These are phyloP conservation scores for Mortierella sp. DNA, from an alignment of 371 early-diverging fungal species.

Conservation along the genomic window DNA sequence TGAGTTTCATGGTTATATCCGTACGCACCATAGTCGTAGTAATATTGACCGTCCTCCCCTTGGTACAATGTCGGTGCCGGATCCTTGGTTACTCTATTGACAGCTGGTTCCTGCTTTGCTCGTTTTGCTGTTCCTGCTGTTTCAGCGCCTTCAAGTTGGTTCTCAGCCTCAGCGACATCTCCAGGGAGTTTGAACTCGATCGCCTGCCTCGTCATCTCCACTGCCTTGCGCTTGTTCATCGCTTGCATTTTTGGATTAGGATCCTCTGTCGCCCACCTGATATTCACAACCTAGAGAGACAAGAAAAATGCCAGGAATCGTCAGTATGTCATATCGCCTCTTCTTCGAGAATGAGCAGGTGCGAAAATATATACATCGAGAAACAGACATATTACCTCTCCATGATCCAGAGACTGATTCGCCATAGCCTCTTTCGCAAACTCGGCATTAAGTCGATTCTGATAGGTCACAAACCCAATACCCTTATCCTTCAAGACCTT, in stretches of 20 bases:
- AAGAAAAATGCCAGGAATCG: neutral
- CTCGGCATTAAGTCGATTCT: constrained; percentile 80
- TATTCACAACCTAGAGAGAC: constrained; percentile 21
- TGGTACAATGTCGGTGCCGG: constrained; percentile 22
- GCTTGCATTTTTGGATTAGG: constrained; percentile 77
- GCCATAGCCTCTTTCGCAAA: constrained; percentile 94
- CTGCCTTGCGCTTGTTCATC: constrained; percentile 66
- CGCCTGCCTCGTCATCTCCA: constrained; percentile 64
- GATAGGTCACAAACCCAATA: constrained; percentile 87
- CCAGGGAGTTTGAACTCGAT: constrained; percentile 76
- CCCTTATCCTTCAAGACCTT: constrained; percentile 75
- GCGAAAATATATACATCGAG: no score
- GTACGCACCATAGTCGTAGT: constrained; percentile 49
- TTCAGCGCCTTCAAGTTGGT: constrained; percentile 23
- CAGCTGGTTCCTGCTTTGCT: neutral
- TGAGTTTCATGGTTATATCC: constrained; percentile 49
- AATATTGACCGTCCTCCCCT: constrained; percentile 45
- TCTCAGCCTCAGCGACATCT: constrained; percentile 57
- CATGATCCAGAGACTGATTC: constrained; percentile 82
- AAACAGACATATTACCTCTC: constrained; percentile 52
- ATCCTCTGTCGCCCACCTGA: constrained; percentile 88
- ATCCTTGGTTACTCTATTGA: neutral
- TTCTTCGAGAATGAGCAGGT: neutral
- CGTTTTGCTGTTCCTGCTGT: constrained; percentile 14
- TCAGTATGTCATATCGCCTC: neutral